Evolutionary conservation across 2,329 filamentous ascomycete species (phyloP), one percentile per base, ranked within the genome.

Genomic region (Davidsoniella virescens): DNA sequence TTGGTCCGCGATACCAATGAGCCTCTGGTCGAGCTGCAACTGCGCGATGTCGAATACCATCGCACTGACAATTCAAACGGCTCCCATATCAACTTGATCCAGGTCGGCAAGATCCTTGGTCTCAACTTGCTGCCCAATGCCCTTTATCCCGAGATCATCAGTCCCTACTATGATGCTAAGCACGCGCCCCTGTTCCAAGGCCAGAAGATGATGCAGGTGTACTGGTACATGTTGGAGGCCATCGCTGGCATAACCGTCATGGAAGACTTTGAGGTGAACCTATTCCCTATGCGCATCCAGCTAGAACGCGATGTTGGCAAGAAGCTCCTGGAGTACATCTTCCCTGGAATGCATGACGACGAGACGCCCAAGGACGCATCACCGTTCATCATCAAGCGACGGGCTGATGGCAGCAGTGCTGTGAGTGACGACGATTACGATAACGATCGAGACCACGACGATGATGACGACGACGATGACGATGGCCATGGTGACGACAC

Each of bases 171-270:
- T 18, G 84, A 94, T 54, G 74, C 76, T 48, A 74, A 78, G 62
- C 65, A 76, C 63, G 61, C 69, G 56, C 58, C 69, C 61, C 44
- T 69, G 14, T 63, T 72, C 29, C 72, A 77, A 43, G 65, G 72
- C n/a, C 67, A 71, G 48, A 78, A 83, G 54, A 96, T 96, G 83
- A 75, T 98, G 47, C 79, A 83, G 33, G 85, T 99, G 10, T 92
- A 94, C 62, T 98, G 93, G 87, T 81, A 95, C 62, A 95, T 95
- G 87, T 73, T 98, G 4, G 92, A 98, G 66, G 88, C 92, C 6
- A 95, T 98, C 63, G 92, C 90, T 37, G 92, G 92, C 45, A 98
- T 98, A 54, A 87, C 90, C 0, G 88, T 98, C 29, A 86, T 98
- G 71, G 90, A 96, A 58, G 84, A 93, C 59, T 98, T 98, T 59